Evolutionary conservation across 164 flowering plant species (phyloP).

Genomic region (Sedum album): DNA sequence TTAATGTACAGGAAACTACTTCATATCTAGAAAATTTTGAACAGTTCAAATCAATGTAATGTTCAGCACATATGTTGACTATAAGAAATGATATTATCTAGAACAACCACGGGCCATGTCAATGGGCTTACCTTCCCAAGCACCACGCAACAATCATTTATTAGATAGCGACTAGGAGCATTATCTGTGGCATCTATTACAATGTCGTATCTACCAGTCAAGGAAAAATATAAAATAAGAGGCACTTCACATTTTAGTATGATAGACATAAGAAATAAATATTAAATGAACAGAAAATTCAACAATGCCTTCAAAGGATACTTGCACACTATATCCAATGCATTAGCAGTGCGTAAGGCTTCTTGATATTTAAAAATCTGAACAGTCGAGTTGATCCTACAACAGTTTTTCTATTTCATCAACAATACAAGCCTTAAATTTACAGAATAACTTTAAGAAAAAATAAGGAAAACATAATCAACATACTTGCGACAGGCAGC

Average conservation of each 20-base stretch:
- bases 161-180: constrained; percentile 88
- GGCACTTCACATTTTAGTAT: not conserved
- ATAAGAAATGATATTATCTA: not conserved
- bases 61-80: not conserved
- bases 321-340: constrained; percentile 84
- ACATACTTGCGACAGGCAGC: constrained; percentile 84
- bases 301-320: constrained; percentile 33
- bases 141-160: constrained; percentile 87
- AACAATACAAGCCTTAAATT: not conserved
- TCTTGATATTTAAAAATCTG: constrained; percentile 63
- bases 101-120: not conserved
- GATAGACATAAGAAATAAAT: not conserved
- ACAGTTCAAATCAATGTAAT: not conserved
- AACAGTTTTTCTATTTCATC: not conserved
- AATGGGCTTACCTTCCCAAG: constrained; percentile 61
- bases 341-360: constrained; percentile 75
- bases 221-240: constrained; percentile 14
- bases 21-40: not conserved
- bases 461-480: not conserved
- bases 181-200: constrained; percentile 94
- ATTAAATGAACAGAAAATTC: not conserved
- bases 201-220: constrained; percentile 62
- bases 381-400: constrained; percentile 78
- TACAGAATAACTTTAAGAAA: not conserved
- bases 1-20: not conserved